Evolutionary conservation across 257 asterid genomes (phyloP).

Genomic region (Lithospermum erythrorhizon): DNA sequence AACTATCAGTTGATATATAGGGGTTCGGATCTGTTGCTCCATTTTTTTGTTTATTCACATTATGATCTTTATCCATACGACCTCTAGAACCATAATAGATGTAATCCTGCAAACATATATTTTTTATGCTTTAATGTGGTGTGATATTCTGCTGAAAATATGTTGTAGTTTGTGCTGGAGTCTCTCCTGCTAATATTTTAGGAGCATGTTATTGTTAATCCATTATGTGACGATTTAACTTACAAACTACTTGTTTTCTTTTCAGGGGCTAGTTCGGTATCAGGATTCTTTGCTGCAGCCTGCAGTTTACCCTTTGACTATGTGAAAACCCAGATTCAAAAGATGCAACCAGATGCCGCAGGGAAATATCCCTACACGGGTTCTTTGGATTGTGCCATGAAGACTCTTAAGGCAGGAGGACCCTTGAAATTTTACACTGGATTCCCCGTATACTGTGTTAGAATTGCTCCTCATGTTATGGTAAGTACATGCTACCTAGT

Average conservation of each 20-base stretch:
- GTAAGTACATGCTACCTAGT: constrained; percentile 19
- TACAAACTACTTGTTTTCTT: not conserved
- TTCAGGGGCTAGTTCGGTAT: constrained; percentile 57
- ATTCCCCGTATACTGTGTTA: constrained; percentile 67
- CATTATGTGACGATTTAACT: not conserved
- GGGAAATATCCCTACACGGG: constrained; percentile 72
- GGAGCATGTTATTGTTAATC: not conserved
- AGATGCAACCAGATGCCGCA: constrained; percentile 64
- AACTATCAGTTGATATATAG: too few species aligned
- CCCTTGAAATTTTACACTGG: constrained; percentile 70
- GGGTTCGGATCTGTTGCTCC: too few species aligned
- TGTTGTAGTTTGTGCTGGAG: too few species aligned
- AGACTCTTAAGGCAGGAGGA: constrained; percentile 60
- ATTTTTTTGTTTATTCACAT: too few species aligned
- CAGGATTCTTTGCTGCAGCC: constrained; percentile 74
- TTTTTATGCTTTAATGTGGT: too few species aligned
- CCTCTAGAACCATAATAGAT: too few species aligned
- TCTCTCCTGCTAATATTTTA: not conserved
- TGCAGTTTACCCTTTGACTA: constrained; percentile 75
- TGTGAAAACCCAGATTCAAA: constrained; percentile 73
- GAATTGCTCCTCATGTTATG: constrained; percentile 87
- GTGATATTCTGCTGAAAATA: too few species aligned
- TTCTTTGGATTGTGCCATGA: constrained; percentile 50
- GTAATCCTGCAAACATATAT: too few species aligned
- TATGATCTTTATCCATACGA: too few species aligned